Evolutionary conservation across 2,329 filamentous ascomycete species (phyloP).

Genomic region (Setomelanomma holmii): DNA sequence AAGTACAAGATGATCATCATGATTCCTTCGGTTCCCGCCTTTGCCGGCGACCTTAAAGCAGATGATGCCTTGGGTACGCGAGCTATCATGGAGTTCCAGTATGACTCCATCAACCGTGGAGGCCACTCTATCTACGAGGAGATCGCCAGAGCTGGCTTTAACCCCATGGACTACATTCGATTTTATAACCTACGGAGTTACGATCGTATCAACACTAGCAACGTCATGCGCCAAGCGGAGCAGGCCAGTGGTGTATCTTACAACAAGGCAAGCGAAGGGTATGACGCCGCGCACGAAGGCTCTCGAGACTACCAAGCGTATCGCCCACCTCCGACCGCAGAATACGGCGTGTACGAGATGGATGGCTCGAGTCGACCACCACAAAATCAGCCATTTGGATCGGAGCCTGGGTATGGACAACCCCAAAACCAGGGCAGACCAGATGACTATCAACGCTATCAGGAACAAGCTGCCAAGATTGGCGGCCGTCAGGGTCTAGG

Average conservation of each 20-base stretch:
- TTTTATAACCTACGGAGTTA: conserved; percentile 89
- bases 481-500: conserved; percentile 54
- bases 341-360: conserved; percentile 48
- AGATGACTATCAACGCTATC: conserved; percentile 71
- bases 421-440: conserved; percentile 28
- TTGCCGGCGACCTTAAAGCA: conserved; percentile 78
- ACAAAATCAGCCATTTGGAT: not conserved
- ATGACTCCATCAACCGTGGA: conserved; percentile 78
- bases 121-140: conserved; percentile 79
- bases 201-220: conserved; percentile 78
- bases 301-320: conserved; percentile 45
- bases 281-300: conserved; percentile 62
- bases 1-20: conserved; percentile 77
- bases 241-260: conserved; percentile 70
- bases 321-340: conserved; percentile 40
- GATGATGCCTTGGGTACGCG: conserved; percentile 78
- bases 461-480: conserved; percentile 68
- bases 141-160: conserved; percentile 69
- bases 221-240: conserved; percentile 67
- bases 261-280: conserved; percentile 68
- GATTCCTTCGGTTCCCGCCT: conserved; percentile 82
- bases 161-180: conserved; percentile 76
- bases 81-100: conserved; percentile 87
- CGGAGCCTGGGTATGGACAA: not conserved
- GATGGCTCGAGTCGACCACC: conserved; percentile 19